Evolutionary conservation across 768 basidiomycete genomes (phyloP).

Genomic region (Phlebiopsis flavidoalba): DNA sequence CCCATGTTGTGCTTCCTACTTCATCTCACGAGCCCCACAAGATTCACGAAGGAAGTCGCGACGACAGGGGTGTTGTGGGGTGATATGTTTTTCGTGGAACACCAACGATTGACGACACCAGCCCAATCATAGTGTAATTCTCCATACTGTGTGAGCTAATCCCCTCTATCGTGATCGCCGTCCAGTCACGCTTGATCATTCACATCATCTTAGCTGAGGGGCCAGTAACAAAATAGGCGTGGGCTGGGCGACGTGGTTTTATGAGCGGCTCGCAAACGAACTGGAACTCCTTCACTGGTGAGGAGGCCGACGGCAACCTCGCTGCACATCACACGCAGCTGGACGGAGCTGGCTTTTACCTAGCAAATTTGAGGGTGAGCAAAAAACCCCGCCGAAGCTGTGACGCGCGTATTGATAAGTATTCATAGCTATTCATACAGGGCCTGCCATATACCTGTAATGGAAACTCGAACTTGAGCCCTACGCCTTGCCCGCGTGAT

Average conservation of each 20-base stretch:
- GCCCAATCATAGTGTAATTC: conserved; percentile 14
- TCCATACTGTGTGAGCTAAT: conserved; percentile 12
- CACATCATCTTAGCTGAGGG: conserved; percentile 13
- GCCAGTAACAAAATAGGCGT: conserved; percentile 2
- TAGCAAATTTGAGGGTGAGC: conserved; percentile 24
- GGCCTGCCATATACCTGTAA: conserved; percentile 60
- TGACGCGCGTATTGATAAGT: too few species aligned
- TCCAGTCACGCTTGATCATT: too few species aligned
- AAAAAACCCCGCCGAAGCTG: too few species aligned
- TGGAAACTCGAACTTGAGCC: conserved; percentile 38
- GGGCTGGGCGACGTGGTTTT: conserved; percentile 19
- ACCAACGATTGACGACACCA: conserved; percentile 22
- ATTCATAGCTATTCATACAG: too few species aligned
- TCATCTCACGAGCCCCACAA: too few species aligned
- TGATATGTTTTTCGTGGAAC: conserved; percentile 13
- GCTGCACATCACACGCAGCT: conserved; percentile 17
- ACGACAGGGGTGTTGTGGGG: neutral
- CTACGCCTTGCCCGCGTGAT: too few species aligned
- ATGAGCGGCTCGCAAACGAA: conserved; percentile 8
- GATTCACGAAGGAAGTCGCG: too few species aligned
- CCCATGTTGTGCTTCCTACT: too few species aligned
- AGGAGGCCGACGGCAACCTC: conserved; percentile 2
- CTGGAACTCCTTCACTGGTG: neutral
- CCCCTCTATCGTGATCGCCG: neutral
- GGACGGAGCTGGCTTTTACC: conserved; percentile 19